Evolutionary conservation across 108 stramenopile species (phyloP), one percentile per base, ranked within the genome.

Genomic region (Parmales sp.): DNA sequence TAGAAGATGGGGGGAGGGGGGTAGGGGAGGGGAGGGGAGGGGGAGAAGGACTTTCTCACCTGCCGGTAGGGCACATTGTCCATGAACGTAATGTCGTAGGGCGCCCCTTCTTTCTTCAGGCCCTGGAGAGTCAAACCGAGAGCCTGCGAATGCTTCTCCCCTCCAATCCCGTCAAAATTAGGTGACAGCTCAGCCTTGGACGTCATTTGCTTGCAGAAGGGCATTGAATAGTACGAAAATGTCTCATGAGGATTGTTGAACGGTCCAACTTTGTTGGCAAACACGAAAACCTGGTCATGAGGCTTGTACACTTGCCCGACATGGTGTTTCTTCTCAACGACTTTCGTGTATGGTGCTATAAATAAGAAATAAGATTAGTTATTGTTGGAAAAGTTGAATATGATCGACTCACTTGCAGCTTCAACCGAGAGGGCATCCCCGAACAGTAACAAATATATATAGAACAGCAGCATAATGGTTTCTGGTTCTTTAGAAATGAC

Each of bases 151-250:
- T 88, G 85, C 82, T 76, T 44, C 41, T 51, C 71, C 36, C 51
- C 45, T 37, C 34, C 44, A n/a, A 11, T 38, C 0, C 23, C 44
- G 0, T 74, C 74, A 2, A 60, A 38, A 37, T 65, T 74, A 63
- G 36, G 76, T 65, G 67, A 82, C 77, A 38, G 80, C 80, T 51
- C 70, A 74, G 13, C 72, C 78, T 29, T 83, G 82, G 46, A 77
- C 81, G 39, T 72, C 49, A 66, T 90, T 83, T n/a, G 89, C 88
- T 79, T 76, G 74, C 98, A 98, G 80, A 94, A 97, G 8, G 96
- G 96, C 39, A 99, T 81, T 25, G 90, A 92, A 73, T 97, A 97
- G 82, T 97, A 99, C 73, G 89, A 86, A 80, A 97, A 99, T 34
- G 95, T 99, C 71, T 97, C 98, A 23, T 92, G 90, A 18, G 96